Percentiles rank a stretch among this genome's conserved stretches.
Conservation (phyloP, 306 rosid species). For the Vigna nakashimae region DNA sequence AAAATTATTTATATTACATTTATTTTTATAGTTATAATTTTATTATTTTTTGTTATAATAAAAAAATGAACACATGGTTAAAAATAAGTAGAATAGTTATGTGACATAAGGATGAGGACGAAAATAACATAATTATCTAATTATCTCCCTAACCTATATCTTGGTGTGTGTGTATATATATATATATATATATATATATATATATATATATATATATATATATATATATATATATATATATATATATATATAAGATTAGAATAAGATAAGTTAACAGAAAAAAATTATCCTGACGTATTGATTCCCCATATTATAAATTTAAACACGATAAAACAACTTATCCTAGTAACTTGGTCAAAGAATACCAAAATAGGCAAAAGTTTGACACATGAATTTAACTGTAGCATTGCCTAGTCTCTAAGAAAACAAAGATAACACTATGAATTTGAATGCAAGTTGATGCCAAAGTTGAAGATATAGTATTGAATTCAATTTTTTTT, state of each 20-base stretch:
- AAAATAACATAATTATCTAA: background rate
- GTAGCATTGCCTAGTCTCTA: background rate
- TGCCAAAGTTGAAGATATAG: background rate
- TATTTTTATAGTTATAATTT: too few species aligned
- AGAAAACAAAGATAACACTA: background rate
- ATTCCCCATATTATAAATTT: background rate
- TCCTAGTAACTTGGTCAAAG: background rate
- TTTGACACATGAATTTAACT: background rate
- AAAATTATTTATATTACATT: too few species aligned
- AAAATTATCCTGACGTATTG: background rate
- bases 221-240: too few species aligned
- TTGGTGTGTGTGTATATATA: too few species aligned
- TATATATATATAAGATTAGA: background rate
- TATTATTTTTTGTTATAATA: too few species aligned
- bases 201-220: background rate
- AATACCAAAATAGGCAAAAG: background rate
- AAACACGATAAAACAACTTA: too few species aligned
- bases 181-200: background rate
- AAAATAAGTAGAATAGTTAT: background rate
- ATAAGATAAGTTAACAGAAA: background rate
- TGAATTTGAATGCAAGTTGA: slow-evolving; percentile 19
- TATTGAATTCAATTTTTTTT: background rate
- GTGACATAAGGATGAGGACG: background rate
- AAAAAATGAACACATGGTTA: too few species aligned
- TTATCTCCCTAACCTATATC: background rate